Conservation (phyloP, 192 early-diverging fungal species). For the Gamsiella multidivaricata region DNA sequence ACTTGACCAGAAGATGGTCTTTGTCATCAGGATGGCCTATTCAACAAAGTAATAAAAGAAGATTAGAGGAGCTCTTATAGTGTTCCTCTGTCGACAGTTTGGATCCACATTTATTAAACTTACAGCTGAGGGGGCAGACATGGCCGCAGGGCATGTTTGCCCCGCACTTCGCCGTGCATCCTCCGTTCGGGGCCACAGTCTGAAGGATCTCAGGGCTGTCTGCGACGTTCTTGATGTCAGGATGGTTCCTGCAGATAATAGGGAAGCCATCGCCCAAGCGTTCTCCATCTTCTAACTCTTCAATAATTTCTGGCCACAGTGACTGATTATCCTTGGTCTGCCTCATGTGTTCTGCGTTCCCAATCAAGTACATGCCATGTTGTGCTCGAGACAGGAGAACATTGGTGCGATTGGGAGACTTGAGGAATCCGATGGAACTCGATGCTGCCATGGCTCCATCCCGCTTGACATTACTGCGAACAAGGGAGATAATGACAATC, state of each 20-base stretch:
- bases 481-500: conserved; percentile 57
- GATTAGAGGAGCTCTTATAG: not conserved
- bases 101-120: not conserved
- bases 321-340: conserved; percentile 15
- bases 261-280: conserved; percentile 57
- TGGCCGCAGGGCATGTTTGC: conserved; percentile 63
- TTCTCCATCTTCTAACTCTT: conserved; percentile 34
- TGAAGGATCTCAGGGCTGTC: conserved; percentile 33
- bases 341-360: conserved; percentile 56
- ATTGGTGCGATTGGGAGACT: conserved; percentile 65
- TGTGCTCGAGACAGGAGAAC: conserved; percentile 67
- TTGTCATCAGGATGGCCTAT: conserved; percentile 62
- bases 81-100: not conserved
- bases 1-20: conserved; percentile 55
- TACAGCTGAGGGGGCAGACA: conserved; percentile 51
- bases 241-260: conserved; percentile 61
- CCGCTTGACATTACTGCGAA: conserved; percentile 39
- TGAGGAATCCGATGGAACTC: conserved; percentile 64
- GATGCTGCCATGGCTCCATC: conserved; percentile 1
- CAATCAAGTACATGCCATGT: conserved; percentile 70
- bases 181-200: conserved; percentile 61
- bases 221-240: conserved; percentile 41
- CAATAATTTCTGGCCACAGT: conserved; percentile 60
- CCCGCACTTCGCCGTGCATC: conserved; percentile 60
- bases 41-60: not conserved